phyloP scores from a whole-genome alignment of 805 yeast species.

The Yarrowia bubula region DNA sequence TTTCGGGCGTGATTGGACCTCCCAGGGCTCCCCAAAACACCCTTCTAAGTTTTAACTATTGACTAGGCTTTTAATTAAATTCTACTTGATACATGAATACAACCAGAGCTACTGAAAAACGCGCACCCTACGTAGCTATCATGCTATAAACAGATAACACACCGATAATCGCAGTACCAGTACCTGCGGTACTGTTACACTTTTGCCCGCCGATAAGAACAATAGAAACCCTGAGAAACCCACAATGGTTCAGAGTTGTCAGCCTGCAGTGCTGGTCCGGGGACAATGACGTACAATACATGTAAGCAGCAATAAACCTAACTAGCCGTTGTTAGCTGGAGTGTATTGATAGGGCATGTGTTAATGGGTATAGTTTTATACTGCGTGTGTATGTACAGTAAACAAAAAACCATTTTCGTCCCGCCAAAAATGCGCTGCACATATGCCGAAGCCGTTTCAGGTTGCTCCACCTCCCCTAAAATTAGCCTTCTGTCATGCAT shows the following conservation, averaged over 20 bases:
- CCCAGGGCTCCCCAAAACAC: too few relatives aligned
- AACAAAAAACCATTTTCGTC: too few relatives aligned
- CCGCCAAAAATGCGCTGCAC: background rate
- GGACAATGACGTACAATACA: background rate
- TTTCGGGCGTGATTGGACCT: too few relatives aligned
- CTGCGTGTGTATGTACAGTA: too few relatives aligned
- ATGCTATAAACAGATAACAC: too few relatives aligned
- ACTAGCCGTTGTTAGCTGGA: background rate
- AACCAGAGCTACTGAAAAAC: too few relatives aligned
- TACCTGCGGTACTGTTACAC: too few relatives aligned
- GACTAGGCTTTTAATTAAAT: too few relatives aligned
- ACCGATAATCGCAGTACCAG: too few relatives aligned
- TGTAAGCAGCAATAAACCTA: background rate
- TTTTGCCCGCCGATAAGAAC: background rate
- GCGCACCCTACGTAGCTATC: too few relatives aligned
- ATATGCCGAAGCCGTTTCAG: background rate
- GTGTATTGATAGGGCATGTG: background rate
- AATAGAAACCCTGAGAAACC: background rate
- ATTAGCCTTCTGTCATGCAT: constrained; percentile 3
- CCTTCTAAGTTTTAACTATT: too few relatives aligned
- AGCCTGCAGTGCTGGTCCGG: constrained; percentile 9
- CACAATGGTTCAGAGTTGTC: background rate
- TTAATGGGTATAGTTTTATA: background rate
- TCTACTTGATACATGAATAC: too few relatives aligned
- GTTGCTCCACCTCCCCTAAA: constrained; percentile 5